Evolutionary conservation across 2,329 filamentous ascomycete species (phyloP).

Genomic region (Dothistroma pini): DNA sequence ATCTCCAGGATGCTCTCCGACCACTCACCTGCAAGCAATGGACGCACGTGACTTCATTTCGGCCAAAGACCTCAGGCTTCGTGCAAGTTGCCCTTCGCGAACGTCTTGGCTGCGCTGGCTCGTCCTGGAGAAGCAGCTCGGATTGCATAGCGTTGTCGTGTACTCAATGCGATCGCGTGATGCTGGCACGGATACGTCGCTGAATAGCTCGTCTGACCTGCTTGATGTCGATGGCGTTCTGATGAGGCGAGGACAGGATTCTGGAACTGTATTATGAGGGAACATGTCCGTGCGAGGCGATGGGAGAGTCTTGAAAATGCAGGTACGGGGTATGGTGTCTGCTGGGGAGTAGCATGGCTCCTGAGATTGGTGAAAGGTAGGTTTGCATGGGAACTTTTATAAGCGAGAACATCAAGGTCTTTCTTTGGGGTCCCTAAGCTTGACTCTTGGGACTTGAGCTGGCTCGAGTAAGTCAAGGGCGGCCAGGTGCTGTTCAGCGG

Average conservation of each 20-base stretch:
- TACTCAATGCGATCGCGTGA: background rate
- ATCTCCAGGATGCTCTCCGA: background rate
- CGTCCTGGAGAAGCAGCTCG: background rate
- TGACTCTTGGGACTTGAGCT: slow-evolving; percentile 79
- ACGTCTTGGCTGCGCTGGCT: background rate
- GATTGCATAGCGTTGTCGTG: background rate
- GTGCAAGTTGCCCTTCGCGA: background rate
- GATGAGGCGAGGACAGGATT: background rate
- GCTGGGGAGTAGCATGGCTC: no score
- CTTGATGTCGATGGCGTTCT: background rate
- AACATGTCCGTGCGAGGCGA: background rate
- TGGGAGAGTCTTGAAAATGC: background rate
- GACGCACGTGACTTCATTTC: background rate
- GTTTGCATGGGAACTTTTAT: no score
- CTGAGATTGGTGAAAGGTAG: no score
- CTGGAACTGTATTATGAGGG: background rate
- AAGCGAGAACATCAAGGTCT: slow-evolving; percentile 25
- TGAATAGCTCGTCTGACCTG: background rate
- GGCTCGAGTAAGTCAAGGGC: slow-evolving; percentile 60
- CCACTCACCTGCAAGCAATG: background rate
- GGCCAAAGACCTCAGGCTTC: background rate
- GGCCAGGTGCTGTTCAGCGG: slow-evolving; percentile 74
- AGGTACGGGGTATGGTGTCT: background rate
- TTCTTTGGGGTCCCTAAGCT: slow-evolving; percentile 61
- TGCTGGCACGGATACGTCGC: background rate